Base-by-base conservation (phyloP, 164 flowering plant species). In the Nymphaea colorata region DNA sequence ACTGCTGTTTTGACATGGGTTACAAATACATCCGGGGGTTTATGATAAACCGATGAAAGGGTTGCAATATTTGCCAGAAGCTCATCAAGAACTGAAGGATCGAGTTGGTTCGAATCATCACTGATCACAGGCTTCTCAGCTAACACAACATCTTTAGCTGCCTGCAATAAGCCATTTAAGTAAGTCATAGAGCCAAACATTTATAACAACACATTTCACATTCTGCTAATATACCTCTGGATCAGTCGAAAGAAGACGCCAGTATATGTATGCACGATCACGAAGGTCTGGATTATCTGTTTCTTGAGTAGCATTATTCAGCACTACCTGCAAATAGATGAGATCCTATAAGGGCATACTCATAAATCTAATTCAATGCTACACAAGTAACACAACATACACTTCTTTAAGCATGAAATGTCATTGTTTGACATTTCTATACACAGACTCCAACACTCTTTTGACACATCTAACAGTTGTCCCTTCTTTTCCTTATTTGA, bases 241-340 rank as follows among this genome's bases (percentile, higher is more conserved):
- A 81, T 94, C 99, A 69, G 98, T 91, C 64, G 99, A 94, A 44
- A 94, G 90, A 74, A 94, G 99, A 41, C 99, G 96, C 99, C 99
- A 94, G 75, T 94, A 94, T 44, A 94, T 94, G 82, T 94, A 94
- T 68, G 99, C 99, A 74, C 99, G 99, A 72, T 94, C 99, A 36
- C 99, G 86, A 64, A 94, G 76, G 80, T 94, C 99, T 67, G 98
- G 99, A 77, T 94, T 94, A 80, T 94, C 99, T 14, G 99, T 91
- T 74, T 94, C 99, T 69, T 87, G 92, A 68, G 99, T 94, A 25
- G 99, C 99, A 86, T 94, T 94, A 67, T 92, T 94, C 77, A 94
- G 81, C 67, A 94, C 98, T 76, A 85, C 98, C 99, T 94, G 79
- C 36, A 70, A 69, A 65, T 16, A 72, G 43, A 42, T 41, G 75